A percentile compares a stretch with the other conserved stretches of the same genome.
Evolutionary conservation across 2,329 filamentous ascomycete genomes (phyloP).

Genomic region (Cordyceps cateniannulata): DNA sequence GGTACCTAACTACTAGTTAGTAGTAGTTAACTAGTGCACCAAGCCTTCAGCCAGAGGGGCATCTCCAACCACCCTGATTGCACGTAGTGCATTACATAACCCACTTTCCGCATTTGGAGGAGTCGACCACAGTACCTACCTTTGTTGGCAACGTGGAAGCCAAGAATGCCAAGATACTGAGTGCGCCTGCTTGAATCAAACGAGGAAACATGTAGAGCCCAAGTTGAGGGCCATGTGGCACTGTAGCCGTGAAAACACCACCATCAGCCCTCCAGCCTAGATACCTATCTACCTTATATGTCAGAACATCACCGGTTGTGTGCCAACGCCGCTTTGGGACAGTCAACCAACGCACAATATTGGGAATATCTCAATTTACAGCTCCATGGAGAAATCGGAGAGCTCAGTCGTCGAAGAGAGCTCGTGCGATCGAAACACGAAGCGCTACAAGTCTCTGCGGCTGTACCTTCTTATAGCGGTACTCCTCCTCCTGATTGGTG

Average conservation of each 20-base stretch:
- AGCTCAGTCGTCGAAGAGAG: not conserved
- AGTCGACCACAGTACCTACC: not conserved
- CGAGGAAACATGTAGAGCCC: not conserved
- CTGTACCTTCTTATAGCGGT: conserved; percentile 22
- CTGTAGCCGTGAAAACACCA: not conserved
- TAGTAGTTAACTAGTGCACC: too few relatives aligned
- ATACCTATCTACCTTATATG: not conserved
- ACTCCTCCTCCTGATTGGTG: conserved; percentile 18
- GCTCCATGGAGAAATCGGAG: not conserved
- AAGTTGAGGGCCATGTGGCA: not conserved
- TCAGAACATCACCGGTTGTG: too few relatives aligned
- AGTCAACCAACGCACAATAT: not conserved
- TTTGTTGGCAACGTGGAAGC: not conserved
- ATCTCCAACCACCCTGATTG: conserved; percentile 8
- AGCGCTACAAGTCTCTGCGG: conserved; percentile 6
- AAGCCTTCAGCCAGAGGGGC: too few relatives aligned
- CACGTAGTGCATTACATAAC: conserved; percentile 3
- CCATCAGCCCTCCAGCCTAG: not conserved
- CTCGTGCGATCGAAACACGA: not conserved
- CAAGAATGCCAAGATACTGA: not conserved
- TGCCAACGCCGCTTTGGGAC: not conserved
- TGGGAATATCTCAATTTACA: not conserved
- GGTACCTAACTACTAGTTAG: too few relatives aligned
- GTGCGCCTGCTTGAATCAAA: not conserved
- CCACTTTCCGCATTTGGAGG: conserved; percentile 7